Conservation (phyloP, 2,329 filamentous ascomycete genomes). For the Colletotrichum noveboracense region DNA sequence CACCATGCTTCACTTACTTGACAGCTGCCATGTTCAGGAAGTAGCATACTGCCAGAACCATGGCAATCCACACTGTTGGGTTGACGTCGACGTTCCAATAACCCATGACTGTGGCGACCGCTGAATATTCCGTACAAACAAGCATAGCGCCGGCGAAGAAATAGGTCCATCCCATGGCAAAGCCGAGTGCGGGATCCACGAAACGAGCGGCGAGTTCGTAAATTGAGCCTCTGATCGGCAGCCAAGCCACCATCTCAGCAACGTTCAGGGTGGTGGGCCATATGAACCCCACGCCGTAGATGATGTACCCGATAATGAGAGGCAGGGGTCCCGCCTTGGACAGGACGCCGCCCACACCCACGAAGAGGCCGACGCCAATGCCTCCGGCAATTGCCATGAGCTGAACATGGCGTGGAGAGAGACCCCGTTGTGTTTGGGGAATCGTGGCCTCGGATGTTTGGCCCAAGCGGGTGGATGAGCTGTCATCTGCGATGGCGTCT, state of each 20-base stretch:
- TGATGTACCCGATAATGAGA: slow-evolving; percentile 47
- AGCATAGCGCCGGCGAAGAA: slow-evolving; percentile 51
- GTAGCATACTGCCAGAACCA: slow-evolving; percentile 50
- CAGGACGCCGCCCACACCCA: slow-evolving; percentile 48
- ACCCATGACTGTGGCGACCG: slow-evolving; percentile 48
- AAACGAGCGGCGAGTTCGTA: slow-evolving; percentile 61
- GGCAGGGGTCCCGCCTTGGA: slow-evolving; percentile 47
- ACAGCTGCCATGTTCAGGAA: slow-evolving; percentile 52
- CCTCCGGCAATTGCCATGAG: slow-evolving; percentile 56
- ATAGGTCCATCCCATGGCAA: slow-evolving; percentile 56
- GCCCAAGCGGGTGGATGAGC: not conserved
- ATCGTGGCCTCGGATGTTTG: not conserved
- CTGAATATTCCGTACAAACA: slow-evolving; percentile 49
- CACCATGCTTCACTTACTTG: slow-evolving; percentile 28
- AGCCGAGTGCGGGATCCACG: slow-evolving; percentile 62
- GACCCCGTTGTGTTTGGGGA: slow-evolving; percentile 26
- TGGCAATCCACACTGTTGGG: slow-evolving; percentile 53
- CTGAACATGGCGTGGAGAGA: slow-evolving; percentile 48
- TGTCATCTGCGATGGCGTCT: not conserved
- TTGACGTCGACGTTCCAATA: slow-evolving; percentile 49
- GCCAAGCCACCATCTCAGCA: slow-evolving; percentile 63
- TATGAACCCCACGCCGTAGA: slow-evolving; percentile 49
- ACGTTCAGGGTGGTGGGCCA: slow-evolving; percentile 51
- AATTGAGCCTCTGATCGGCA: slow-evolving; percentile 59
- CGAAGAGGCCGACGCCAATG: slow-evolving; percentile 50